Evolutionary conservation across 495 filamentous ascomycete genomes (phyloP).

Genomic region (Hyaloscypha variabilis): DNA sequence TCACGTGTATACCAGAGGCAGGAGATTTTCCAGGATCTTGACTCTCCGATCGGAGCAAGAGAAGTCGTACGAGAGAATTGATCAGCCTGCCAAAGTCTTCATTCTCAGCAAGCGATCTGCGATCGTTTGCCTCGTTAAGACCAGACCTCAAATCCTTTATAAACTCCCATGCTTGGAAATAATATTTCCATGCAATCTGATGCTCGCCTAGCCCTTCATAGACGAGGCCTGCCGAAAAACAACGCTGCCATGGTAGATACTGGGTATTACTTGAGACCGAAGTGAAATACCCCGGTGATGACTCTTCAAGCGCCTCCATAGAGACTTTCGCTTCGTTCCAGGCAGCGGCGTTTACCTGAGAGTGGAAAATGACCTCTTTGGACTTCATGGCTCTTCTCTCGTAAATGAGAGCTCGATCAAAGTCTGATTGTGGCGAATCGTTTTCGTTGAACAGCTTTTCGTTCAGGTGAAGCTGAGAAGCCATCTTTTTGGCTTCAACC

Average conservation of each 20-base stretch:
- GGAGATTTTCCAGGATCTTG: too few species aligned
- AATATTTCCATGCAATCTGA: neutral
- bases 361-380: neutral
- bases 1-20: too few species aligned
- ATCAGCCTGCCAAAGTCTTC: too few species aligned
- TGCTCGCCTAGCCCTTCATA: neutral
- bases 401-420: too few species aligned
- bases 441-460: too few species aligned
- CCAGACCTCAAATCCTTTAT: neutral
- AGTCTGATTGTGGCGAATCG: too few species aligned
- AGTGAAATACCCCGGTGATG: neutral
- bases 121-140: too few species aligned
- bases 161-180: neutral
- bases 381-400: neutral
- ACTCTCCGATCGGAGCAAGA: too few species aligned
- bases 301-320: neutral
- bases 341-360: neutral
- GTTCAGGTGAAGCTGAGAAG: too few species aligned
- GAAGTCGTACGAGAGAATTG: too few species aligned
- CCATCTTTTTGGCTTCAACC: too few species aligned
- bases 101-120: too few species aligned
- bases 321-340: neutral
- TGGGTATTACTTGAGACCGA: neutral
- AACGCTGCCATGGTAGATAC: neutral
- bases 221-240: neutral